These are phyloP conservation scores for Septoria petroselini DNA, from an alignment of 2,329 filamentous ascomycete species.

Conservation along the genomic window DNA sequence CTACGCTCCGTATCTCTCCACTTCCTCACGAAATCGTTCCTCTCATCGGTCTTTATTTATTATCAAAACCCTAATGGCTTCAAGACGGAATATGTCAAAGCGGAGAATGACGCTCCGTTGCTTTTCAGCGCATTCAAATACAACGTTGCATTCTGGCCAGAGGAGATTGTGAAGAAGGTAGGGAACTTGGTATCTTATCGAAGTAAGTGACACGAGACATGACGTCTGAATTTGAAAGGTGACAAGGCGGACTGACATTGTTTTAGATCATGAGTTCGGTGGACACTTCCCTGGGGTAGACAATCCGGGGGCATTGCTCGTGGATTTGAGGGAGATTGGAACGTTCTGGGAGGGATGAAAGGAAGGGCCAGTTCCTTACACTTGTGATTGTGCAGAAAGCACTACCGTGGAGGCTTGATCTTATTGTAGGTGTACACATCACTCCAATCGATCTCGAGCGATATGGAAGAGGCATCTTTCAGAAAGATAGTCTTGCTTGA, in stretches of 20 bases:
- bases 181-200: conserved; percentile 40
- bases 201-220: conserved; percentile 14
- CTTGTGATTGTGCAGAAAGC: too few species aligned
- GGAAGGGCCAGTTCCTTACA: too few species aligned
- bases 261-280: conserved; percentile 15
- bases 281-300: conserved; percentile 17
- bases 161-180: conserved; percentile 31
- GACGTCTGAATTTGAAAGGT: neutral
- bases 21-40: conserved; percentile 1
- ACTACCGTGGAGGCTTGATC: too few species aligned
- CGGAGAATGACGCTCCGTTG: conserved; percentile 17
- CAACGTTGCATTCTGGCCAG: conserved; percentile 26
- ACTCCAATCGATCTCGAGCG: too few species aligned
- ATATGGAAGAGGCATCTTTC: too few species aligned
- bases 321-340: conserved; percentile 16
- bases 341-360: conserved; percentile 9
- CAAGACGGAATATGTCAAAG: conserved; percentile 6
- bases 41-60: conserved; percentile 1
- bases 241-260: neutral
- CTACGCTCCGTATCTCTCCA: conserved; percentile 6
- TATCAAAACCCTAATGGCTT: conserved; percentile 12
- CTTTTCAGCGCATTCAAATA: conserved; percentile 19
- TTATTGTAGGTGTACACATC: too few species aligned
- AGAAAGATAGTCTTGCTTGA: too few species aligned
- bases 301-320: conserved; percentile 11